Percentiles rank a stretch among this genome's conserved stretches.
phyloP scores from a whole-genome alignment of 2,329 filamentous ascomycete species.

The Exophiala mesophila region DNA sequence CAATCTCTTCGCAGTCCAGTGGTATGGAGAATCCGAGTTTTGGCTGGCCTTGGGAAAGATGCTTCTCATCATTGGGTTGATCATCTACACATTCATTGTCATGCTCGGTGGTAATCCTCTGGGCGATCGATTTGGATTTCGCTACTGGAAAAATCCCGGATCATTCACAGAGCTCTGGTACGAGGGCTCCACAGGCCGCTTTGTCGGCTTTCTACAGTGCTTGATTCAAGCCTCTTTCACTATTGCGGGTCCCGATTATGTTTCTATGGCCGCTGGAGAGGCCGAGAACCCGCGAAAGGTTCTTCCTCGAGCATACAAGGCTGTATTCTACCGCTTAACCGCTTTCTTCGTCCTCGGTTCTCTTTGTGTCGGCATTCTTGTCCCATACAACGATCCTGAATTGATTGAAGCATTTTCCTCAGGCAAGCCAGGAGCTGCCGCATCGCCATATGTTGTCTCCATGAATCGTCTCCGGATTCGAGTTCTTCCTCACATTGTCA shows the following conservation, averaged over 20 bases:
- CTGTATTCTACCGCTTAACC: slow-evolving; percentile 72
- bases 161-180: slow-evolving; percentile 64
- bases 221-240: slow-evolving; percentile 67
- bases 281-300: slow-evolving; percentile 64
- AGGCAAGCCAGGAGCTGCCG: slow-evolving; percentile 61
- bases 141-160: slow-evolving; percentile 62
- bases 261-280: slow-evolving; percentile 62
- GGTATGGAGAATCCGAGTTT: slow-evolving; percentile 75
- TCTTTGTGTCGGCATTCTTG: slow-evolving; percentile 65
- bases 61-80: slow-evolving; percentile 64
- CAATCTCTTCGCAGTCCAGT: slow-evolving; percentile 69
- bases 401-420: slow-evolving; percentile 58
- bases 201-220: slow-evolving; percentile 71
- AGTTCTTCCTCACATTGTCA: slow-evolving; percentile 65
- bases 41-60: slow-evolving; percentile 67
- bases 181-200: slow-evolving; percentile 62
- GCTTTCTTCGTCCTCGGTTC: slow-evolving; percentile 72
- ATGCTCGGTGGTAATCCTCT: slow-evolving; percentile 79
- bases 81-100: slow-evolving; percentile 72
- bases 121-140: slow-evolving; percentile 67
- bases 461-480: slow-evolving; percentile 63
- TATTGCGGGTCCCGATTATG: slow-evolving; percentile 63
- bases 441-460: slow-evolving; percentile 60
- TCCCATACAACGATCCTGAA: slow-evolving; percentile 62
- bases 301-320: slow-evolving; percentile 70